Base-by-base conservation (phyloP, 352 stramenopile genomes). In the Phytophthora sojae region DNA sequence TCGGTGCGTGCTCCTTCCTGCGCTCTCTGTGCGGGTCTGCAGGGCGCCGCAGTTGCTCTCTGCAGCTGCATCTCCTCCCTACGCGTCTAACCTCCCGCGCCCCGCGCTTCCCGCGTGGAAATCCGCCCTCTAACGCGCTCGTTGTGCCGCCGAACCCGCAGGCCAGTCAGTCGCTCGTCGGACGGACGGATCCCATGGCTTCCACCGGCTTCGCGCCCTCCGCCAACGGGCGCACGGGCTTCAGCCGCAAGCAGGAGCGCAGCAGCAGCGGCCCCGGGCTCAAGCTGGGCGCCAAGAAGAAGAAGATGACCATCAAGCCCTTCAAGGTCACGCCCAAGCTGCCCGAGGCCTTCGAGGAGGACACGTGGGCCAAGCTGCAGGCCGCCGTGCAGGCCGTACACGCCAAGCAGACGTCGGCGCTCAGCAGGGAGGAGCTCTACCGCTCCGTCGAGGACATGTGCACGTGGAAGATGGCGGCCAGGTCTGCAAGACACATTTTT, bases 391-490 rank as follows among this genome's bases (percentile, higher is more conserved):
- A 78, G 15, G 82, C 83, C 0, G 84, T 97, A 45, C 81, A 95
- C 45, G 73, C 58, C 42, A 94, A 96, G 63, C 71, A 93, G 61
- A 78, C 84, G 39, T 88, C 86, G 23, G 58, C 76, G 29, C 76
- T 92, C 7, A 94, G 85, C 29, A 74, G 89, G 47, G 88, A 97
- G 69, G 90, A 97, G 66, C 80, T 97, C 8, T 97, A 96, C 50
- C 83, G 89, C 63, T 81, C 84, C 0, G 89, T 95, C 8, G 90
- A 96, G 69, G 94, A 98, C 64, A 80, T 98, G 64, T 98, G 94
- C 83, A 96, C 95, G 51, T 96, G 97, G 86, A 98, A 98, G 73
- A 96, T 97, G 83, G 90, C 91, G 3, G 74, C 82, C 4, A 86
- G 83, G 74, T 88, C 12, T 50, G 23, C 4, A 51, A 21, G 19